Evolutionary conservation across 2,329 filamentous ascomycete genomes (phyloP).

Genomic region (Alternaria angustiovoidea): DNA sequence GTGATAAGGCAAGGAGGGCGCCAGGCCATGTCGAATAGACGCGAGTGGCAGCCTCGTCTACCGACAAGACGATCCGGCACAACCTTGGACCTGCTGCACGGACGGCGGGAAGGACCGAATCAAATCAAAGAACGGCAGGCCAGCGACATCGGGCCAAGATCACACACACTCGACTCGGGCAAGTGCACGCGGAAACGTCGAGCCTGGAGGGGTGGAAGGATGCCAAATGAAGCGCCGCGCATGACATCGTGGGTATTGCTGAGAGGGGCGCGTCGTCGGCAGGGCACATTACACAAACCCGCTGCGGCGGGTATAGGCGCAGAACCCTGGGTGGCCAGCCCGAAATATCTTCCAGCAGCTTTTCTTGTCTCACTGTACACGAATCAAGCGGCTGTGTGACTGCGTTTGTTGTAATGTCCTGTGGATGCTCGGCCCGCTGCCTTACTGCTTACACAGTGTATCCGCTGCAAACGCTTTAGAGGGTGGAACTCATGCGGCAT

Average conservation of each 20-base stretch:
- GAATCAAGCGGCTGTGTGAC: neutral
- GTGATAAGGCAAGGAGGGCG: constrained; percentile 34
- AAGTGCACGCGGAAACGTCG: constrained; percentile 27
- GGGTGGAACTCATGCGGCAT: constrained; percentile 22
- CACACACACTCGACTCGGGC: constrained; percentile 21
- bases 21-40: constrained; percentile 31
- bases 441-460: constrained; percentile 11
- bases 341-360: neutral
- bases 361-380: neutral
- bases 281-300: neutral
- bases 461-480: constrained; percentile 32
- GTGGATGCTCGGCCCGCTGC: constrained; percentile 13
- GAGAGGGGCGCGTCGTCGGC: neutral
- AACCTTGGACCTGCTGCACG: constrained; percentile 25
- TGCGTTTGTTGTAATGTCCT: neutral
- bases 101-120: constrained; percentile 43
- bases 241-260: constrained; percentile 27
- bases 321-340: constrained; percentile 1
- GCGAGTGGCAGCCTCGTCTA: constrained; percentile 41
- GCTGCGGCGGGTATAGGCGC: constrained; percentile 1
- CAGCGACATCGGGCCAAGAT: constrained; percentile 41
- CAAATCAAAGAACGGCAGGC: constrained; percentile 31
- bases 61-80: constrained; percentile 22
- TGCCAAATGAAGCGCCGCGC: constrained; percentile 26
- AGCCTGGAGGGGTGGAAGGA: constrained; percentile 15